Conservation (phyloP, 2,329 filamentous ascomycete species). For the Chrysoporthe puriensis region DNA sequence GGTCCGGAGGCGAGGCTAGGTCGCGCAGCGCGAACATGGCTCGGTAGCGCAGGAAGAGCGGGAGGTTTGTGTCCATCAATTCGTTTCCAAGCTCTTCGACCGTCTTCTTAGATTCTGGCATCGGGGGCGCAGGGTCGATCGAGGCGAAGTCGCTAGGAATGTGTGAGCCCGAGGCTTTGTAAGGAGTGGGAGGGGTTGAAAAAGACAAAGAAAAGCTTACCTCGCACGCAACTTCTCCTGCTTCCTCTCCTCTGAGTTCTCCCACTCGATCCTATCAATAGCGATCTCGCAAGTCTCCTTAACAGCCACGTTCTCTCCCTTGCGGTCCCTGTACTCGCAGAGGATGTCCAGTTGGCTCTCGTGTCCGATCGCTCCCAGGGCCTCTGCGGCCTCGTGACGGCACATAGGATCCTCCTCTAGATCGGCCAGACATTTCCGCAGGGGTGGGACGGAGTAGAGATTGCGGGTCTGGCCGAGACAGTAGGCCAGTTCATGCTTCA, state of each 20-base stretch:
- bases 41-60: slow-evolving; percentile 90
- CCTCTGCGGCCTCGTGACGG: slow-evolving; percentile 94
- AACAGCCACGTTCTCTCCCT: slow-evolving; percentile 78
- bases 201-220: slow-evolving; percentile 49
- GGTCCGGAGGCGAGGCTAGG: slow-evolving; percentile 88
- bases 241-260: slow-evolving; percentile 73
- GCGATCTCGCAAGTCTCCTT: slow-evolving; percentile 96
- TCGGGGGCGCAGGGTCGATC: slow-evolving; percentile 90
- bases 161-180: slow-evolving; percentile 33
- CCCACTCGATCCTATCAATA: slow-evolving; percentile 92
- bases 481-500: slow-evolving; percentile 97
- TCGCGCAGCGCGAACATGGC: slow-evolving; percentile 98
- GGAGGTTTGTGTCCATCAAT: slow-evolving; percentile 76
- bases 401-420: slow-evolving; percentile 90
- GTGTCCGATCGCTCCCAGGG: slow-evolving; percentile 84
- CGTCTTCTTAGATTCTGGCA: slow-evolving; percentile 69
- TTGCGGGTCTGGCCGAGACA: slow-evolving; percentile 92
- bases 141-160: slow-evolving; percentile 83
- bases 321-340: slow-evolving; percentile 72
- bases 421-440: slow-evolving; percentile 76
- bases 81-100: slow-evolving; percentile 76
- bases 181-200: neutral
- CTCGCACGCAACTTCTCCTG: slow-evolving; percentile 80
- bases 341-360: slow-evolving; percentile 74
- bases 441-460: slow-evolving; percentile 69